Percentiles rank a stretch among this genome's conserved stretches.
Evolutionary conservation across 345 rosid species (phyloP).

Genomic region (Syzygium grande): DNA sequence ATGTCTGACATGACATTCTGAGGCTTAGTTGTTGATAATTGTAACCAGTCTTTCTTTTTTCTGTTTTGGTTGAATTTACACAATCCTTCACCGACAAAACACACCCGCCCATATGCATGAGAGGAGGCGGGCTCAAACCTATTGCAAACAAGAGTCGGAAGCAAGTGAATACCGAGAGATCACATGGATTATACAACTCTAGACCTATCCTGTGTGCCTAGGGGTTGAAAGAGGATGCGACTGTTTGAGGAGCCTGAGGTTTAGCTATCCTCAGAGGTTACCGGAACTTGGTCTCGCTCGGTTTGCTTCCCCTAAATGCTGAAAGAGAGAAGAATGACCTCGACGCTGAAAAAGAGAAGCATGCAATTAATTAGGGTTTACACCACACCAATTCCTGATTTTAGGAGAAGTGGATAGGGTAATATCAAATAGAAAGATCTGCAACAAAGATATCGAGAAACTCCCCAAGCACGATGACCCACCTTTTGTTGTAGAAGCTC

Average conservation of each 20-base stretch:
- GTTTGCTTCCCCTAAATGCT: slow-evolving; percentile 57
- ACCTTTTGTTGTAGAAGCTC: slow-evolving; percentile 45
- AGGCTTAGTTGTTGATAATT: not conserved
- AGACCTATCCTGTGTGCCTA: not conserved
- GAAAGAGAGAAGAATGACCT: slow-evolving; percentile 76
- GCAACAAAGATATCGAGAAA: not conserved
- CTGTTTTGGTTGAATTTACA: not conserved
- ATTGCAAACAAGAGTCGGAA: not conserved
- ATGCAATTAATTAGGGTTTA: not conserved
- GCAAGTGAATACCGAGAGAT: not conserved
- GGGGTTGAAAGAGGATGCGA: slow-evolving; percentile 1
- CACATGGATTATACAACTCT: not conserved
- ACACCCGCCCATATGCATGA: not conserved
- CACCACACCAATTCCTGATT: not conserved
- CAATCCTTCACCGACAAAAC: not conserved
- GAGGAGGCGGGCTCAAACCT: not conserved
- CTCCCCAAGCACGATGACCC: not conserved
- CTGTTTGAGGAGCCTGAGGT: not conserved
- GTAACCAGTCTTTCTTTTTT: not conserved
- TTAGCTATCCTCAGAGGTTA: slow-evolving; percentile 6
- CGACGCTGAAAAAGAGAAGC: slow-evolving; percentile 28
- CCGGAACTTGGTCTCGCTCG: slow-evolving; percentile 38
- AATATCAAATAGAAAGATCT: not conserved
- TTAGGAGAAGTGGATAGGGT: not conserved
- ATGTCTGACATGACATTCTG: not conserved